Evolutionary conservation across 352 stramenopile genomes (phyloP), one percentile per base, ranked within the genome.

Genomic region (Phytophthora ramorum): DNA sequence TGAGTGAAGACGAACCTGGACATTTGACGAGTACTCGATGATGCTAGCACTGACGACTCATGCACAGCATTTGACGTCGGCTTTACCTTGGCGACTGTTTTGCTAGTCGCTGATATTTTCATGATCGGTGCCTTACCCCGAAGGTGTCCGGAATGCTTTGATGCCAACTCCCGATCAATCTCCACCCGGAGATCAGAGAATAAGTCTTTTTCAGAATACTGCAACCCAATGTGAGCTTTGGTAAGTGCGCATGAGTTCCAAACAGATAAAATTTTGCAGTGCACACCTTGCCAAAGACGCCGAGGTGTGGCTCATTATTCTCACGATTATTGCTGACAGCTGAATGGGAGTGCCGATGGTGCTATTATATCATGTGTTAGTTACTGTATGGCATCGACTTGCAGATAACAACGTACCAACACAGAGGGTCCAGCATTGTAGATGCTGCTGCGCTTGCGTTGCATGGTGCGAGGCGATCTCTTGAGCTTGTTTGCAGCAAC

Each of bases 131-230:
- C 4, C 58, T 66, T 74, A 50, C 47, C 62, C 20, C 66, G 66
- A 49, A 71, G 49, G 7, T 67, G 50, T 3, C 58, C 66, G 2
- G 40, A 16, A 7, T 56, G 41, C 8, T 63, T 65, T 46, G 46
- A 58, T 44, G 40, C 51, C 17, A 68, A 14, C 53, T 70, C 66
- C 7, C 66, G 60, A 46, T 74, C 66, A 22, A 66, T 59, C 17
- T 74, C 60, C 38, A 74, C 60, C 14, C 66, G 60, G 3, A 71
- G 41, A 46, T 74, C 66, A 2, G 66, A 66, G 30, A 74, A 74
- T 14, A 53, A 63, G 10, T 58, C 38, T 40, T 70, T 73, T 12
- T 55, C 59, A 9, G 51, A 57, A 58, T 32, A 43, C 66, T 74
- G 19, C 14, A n/a, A 14, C 9, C 14, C 30, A 65, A 8, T 41